Conservation (phyloP, 495 filamentous ascomycete genomes). For the Penicillium salamii region DNA sequence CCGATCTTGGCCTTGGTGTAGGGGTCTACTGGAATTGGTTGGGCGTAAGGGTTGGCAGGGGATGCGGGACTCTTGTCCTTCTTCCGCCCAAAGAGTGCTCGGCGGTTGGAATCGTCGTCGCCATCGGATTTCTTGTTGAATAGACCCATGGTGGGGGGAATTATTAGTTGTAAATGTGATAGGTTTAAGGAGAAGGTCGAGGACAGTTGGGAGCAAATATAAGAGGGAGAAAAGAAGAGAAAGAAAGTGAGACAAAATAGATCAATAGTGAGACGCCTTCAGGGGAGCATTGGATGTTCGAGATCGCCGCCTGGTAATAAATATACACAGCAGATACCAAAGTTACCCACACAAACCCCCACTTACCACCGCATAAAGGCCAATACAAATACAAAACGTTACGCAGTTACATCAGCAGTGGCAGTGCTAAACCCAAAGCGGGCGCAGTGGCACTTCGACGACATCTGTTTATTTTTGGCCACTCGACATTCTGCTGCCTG, state of each 20-base stretch:
- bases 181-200: background rate
- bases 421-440: constrained; percentile 10
- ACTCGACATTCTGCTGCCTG: constrained; percentile 17
- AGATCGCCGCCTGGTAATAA: constrained; percentile 8
- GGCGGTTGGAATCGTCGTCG: constrained; percentile 57
- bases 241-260: constrained; percentile 7
- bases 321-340: background rate
- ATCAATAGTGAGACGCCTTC: constrained; percentile 9
- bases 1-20: constrained; percentile 61
- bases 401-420: constrained; percentile 10
- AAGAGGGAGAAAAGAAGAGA: constrained; percentile 3
- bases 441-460: constrained; percentile 9
- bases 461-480: constrained; percentile 19
- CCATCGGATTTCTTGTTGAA: constrained; percentile 67
- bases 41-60: constrained; percentile 63
- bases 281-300: constrained; percentile 7
- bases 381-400: constrained; percentile 2
- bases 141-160: constrained; percentile 51
- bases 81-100: constrained; percentile 56
- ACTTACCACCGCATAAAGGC: background rate
- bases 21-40: constrained; percentile 56
- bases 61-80: constrained; percentile 60
- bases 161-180: constrained; percentile 4
- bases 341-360: background rate
- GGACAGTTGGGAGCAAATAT: background rate